phyloP scores from a whole-genome alignment of 768 basidiomycete species.

The Phlebiopsis flavidoalba region DNA sequence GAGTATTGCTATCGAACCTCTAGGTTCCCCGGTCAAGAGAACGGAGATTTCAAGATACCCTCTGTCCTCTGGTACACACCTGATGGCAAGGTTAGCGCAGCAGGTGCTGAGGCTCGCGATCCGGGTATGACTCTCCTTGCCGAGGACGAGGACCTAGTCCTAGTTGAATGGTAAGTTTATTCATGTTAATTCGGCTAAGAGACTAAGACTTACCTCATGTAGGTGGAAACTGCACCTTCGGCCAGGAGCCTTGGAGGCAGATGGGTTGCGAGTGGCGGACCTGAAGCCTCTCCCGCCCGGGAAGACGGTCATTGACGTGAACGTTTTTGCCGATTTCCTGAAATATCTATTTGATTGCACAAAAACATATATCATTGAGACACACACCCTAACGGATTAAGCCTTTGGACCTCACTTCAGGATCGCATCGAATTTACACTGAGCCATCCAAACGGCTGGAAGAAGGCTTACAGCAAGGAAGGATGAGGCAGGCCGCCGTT shows the following conservation, averaged over 20 bases:
- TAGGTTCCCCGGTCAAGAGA: conserved; percentile 38
- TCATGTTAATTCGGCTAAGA: no score
- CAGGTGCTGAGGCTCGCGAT: conserved; percentile 41
- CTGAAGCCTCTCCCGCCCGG: not conserved
- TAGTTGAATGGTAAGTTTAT: conserved; percentile 14
- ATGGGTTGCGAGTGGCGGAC: not conserved
- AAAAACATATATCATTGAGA: conserved; percentile 4
- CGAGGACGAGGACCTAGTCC: conserved; percentile 31
- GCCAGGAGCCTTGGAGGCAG: not conserved
- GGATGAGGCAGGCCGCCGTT: conserved; percentile 50
- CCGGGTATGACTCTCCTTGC: conserved; percentile 35
- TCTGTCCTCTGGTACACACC: conserved; percentile 43
- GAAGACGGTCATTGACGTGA: conserved; percentile 3
- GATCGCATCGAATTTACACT: conserved; percentile 45
- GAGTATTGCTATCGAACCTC: no score
- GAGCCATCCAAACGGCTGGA: conserved; percentile 65
- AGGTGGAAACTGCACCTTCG: conserved; percentile 7
- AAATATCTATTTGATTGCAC: conserved; percentile 8
- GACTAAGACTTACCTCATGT: not conserved
- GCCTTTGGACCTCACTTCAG: conserved; percentile 42
- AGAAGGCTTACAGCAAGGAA: conserved; percentile 53
- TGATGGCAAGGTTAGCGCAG: conserved; percentile 33
- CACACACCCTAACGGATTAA: conserved; percentile 36
- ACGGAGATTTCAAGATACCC: conserved; percentile 43
- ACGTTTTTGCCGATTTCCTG: conserved; percentile 9